phyloP scores from a whole-genome alignment of 805 yeast species.

The Tanozyma kutaoensis region DNA sequence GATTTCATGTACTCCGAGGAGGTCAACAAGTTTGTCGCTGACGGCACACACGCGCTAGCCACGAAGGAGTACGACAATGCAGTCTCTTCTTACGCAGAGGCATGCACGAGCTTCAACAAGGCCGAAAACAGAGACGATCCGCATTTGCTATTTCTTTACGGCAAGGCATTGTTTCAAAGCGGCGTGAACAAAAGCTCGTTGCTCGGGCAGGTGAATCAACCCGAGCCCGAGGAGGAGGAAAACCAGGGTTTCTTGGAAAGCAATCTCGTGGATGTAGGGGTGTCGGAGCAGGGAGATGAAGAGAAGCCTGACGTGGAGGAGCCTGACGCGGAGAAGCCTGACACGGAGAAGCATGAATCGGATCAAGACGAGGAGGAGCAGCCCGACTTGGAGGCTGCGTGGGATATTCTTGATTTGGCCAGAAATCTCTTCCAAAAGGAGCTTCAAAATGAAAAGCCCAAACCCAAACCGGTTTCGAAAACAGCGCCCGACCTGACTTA shows the following conservation, averaged over 20 bases:
- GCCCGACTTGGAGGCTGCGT: slow-evolving; percentile 73
- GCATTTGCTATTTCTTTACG: slow-evolving; percentile 61
- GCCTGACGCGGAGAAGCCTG: slow-evolving; percentile 10
- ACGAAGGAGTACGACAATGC: slow-evolving; percentile 56
- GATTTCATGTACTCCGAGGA: no score
- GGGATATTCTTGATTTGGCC: slow-evolving; percentile 76
- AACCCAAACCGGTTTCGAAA: slow-evolving; percentile 15
- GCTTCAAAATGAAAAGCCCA: slow-evolving; percentile 8
- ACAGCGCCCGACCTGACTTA: slow-evolving; percentile 17
- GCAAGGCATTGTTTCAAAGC: slow-evolving; percentile 63
- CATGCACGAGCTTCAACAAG: slow-evolving; percentile 45
- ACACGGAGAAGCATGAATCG: slow-evolving; percentile 36
- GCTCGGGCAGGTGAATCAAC: slow-evolving; percentile 33
- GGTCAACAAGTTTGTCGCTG: slow-evolving; percentile 20
- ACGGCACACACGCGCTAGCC: slow-evolving; percentile 55
- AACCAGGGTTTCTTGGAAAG: slow-evolving; percentile 7
- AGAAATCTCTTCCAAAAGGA: slow-evolving; percentile 48
- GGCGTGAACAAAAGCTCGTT: slow-evolving; percentile 69
- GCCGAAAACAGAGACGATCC: slow-evolving; percentile 53
- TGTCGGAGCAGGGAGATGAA: slow-evolving; percentile 8
- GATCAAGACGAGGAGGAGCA: slow-evolving; percentile 53
- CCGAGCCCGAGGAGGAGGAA: slow-evolving; percentile 7
- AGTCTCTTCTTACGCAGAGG: slow-evolving; percentile 55
- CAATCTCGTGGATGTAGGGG: slow-evolving; percentile 9
- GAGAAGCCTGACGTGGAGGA: slow-evolving; percentile 12